These are phyloP conservation scores for Cercospora janseana DNA, from an alignment of 2,329 filamentous ascomycete species.

Conservation along the genomic window DNA sequence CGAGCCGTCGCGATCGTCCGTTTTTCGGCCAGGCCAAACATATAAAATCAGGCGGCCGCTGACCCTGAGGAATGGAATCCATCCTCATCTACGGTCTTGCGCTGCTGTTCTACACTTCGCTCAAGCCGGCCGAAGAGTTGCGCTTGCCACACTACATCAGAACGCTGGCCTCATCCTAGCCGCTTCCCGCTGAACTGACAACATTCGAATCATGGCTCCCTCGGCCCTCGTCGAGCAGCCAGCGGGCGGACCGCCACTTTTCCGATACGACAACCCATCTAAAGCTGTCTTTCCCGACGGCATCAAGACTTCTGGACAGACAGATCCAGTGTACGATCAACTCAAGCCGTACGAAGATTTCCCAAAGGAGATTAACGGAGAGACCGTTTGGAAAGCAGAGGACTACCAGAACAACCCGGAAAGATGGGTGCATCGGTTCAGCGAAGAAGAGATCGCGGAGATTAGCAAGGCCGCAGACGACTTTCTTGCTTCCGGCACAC, in stretches of 20 bases:
- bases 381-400: constrained; percentile 68
- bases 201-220: constrained; percentile 24
- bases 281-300: constrained; percentile 61
- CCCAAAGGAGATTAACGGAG: constrained; percentile 67
- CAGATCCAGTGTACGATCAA: constrained; percentile 63
- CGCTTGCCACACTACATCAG: constrained; percentile 24
- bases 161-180: constrained; percentile 39
- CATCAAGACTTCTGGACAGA: constrained; percentile 69
- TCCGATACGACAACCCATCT: constrained; percentile 39
- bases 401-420: constrained; percentile 64
- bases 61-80: constrained; percentile 22
- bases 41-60: too few species aligned
- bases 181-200: constrained; percentile 32
- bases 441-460: constrained; percentile 63
- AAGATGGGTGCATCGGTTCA: constrained; percentile 71
- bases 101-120: constrained; percentile 20
- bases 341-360: constrained; percentile 68
- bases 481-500: constrained; percentile 64
- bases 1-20: constrained; percentile 20
- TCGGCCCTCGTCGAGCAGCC: constrained; percentile 24
- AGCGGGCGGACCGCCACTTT: constrained; percentile 16
- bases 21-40: constrained; percentile 1
- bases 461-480: constrained; percentile 64
- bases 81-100: constrained; percentile 21
- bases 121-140: constrained; percentile 23